These are phyloP conservation scores for Apiospora arundinis DNA, from an alignment of 2,329 filamentous ascomycete genomes.

Conservation along the genomic window DNA sequence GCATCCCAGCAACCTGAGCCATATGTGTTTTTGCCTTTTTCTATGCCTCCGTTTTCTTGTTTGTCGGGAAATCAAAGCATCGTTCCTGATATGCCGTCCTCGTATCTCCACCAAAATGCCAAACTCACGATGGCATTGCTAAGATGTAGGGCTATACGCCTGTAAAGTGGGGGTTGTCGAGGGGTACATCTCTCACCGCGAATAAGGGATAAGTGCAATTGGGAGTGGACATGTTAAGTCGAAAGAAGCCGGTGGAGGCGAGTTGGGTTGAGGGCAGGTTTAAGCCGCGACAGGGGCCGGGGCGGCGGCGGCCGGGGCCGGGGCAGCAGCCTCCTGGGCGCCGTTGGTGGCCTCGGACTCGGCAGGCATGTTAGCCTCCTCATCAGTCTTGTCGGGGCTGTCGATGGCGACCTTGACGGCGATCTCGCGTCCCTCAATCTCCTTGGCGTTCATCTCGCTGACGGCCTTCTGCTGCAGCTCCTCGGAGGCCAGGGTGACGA, in stretches of 20 bases:
- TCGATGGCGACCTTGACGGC: conserved; percentile 99
- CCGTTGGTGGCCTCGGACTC: conserved; percentile 52
- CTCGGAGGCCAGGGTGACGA: conserved; percentile 94
- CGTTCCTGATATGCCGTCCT: conserved; percentile 21
- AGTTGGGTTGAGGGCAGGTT: conserved; percentile 26
- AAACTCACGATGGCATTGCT: conserved; percentile 19
- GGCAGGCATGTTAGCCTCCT: conserved; percentile 72
- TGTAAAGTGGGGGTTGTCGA: not conserved
- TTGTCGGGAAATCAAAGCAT: conserved; percentile 21
- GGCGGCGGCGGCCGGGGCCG: conserved; percentile 45
- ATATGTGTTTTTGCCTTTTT: conserved; percentile 10
- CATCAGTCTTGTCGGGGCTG: conserved; percentile 93
- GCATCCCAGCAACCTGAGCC: conserved; percentile 19
- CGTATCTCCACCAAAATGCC: conserved; percentile 16
- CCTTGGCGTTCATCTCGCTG: conserved; percentile 98
- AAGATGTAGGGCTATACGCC: conserved; percentile 10
- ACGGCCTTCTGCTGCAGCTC: conserved; percentile 98
- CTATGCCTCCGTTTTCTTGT: conserved; percentile 19
- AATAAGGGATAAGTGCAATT: conserved; percentile 28
- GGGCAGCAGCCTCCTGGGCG: conserved; percentile 39
- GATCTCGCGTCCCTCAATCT: conserved; percentile 98
- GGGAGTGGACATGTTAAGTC: conserved; percentile 27
- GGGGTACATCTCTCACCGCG: conserved; percentile 29
- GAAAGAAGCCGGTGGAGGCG: conserved; percentile 22
- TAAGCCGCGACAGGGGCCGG: conserved; percentile 43